These are phyloP conservation scores for Rasamsonia emersonii DNA, from an alignment of 2,329 filamentous ascomycete species.

Conservation along the genomic window DNA sequence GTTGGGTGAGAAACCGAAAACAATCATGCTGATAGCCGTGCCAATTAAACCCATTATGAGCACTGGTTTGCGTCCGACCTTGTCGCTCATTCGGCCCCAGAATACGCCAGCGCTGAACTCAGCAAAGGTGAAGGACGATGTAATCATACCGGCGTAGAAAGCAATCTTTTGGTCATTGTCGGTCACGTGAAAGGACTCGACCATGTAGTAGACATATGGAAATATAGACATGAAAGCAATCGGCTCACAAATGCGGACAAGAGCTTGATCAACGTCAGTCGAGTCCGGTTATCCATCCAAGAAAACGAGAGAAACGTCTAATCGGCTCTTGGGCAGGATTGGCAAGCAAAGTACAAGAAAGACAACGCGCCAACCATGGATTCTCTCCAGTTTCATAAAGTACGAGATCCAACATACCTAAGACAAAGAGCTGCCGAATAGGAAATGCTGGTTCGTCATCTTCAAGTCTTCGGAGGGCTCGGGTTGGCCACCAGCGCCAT, in stretches of 20 bases:
- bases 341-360: too few relatives aligned
- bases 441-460: conserved; percentile 44
- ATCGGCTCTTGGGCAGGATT: too few relatives aligned
- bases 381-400: too few relatives aligned
- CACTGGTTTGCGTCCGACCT: conserved; percentile 84
- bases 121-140: conserved; percentile 89
- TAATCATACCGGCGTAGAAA: conserved; percentile 91
- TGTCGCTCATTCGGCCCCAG: conserved; percentile 90
- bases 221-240: conserved; percentile 99
- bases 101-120: conserved; percentile 89
- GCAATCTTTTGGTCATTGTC: conserved; percentile 71
- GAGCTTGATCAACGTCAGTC: too few relatives aligned
- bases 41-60: conserved; percentile 81
- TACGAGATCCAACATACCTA: conserved; percentile 14
- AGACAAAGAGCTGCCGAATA: conserved; percentile 47
- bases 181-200: conserved; percentile 80
- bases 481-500: too few relatives aligned
- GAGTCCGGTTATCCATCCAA: too few relatives aligned
- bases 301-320: too few relatives aligned
- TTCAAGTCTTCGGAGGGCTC: too few relatives aligned
- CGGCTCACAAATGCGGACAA: conserved; percentile 94
- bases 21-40: conserved; percentile 83
- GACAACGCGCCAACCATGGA: too few relatives aligned
- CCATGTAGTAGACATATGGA: conserved; percentile 97
- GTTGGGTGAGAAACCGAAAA: conserved; percentile 83